Evolutionary conservation across 768 basidiomycete species (phyloP), one percentile per base, ranked within the genome.

Genomic region (Cubamyces lactineus): DNA sequence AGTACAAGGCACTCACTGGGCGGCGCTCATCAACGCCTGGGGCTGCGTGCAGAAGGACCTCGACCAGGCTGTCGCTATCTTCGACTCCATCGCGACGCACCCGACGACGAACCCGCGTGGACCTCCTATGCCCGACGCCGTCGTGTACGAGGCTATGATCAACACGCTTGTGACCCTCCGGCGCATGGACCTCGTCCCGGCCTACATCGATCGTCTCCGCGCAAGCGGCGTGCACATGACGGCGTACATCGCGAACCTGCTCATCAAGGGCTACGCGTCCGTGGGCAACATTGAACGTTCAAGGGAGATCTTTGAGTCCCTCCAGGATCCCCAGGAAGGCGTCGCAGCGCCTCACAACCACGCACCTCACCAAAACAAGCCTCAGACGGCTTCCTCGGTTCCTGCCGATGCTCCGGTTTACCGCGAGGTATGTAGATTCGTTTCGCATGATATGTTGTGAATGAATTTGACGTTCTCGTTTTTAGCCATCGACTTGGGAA

Each of bases 261-360:
- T 93, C 69, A 91, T 94, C 76, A 81, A 83, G 69, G 88, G 84
- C 3, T 84, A 86, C 67, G 81, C 95, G 0, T 82, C 86, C 26
- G 81, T 80, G 1, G 88, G 88, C 17, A 79, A 89, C 43, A 78
- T 98, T 56, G 86, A 85, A 16, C 78, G 84, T 57, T 88, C 96
- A 1, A 80, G 96, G 40, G 75, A 72, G 38, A 76, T 96, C 57
- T 99, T 99, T 73, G 92, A 95, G 73, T 73, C 80, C 9, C 79
- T 98, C 71, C 76, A 79, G 15, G 95, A 98, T 69, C 89, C 94
- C 0, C 82, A 91, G 0, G 82, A 83, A 30, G 94, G 94, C 39
- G 83, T 96, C 16, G 95, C 96, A 2, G 94, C 95, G 0, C 82
- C 90, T 2, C 87, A 92, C 66, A 98, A 98, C 72, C 96, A 96